These are phyloP conservation scores for Chrysoporthe cubensis DNA, from an alignment of 2,329 filamentous ascomycete genomes.

Conservation along the genomic window DNA sequence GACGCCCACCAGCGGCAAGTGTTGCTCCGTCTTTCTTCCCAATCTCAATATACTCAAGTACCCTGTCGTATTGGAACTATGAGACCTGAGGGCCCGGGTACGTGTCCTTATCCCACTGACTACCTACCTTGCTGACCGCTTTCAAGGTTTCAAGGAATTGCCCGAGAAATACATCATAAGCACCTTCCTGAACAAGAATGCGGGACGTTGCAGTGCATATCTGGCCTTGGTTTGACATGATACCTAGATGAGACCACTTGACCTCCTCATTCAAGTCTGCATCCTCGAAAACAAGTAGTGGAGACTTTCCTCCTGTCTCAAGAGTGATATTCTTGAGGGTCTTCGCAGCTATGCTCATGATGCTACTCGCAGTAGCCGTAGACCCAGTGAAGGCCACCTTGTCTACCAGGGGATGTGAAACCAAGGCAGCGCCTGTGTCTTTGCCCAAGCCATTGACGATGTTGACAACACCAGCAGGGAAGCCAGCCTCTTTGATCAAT, in stretches of 20 bases:
- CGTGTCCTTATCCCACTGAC: conserved; percentile 70
- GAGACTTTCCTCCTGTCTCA: conserved; percentile 70
- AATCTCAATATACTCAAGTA: too few species aligned
- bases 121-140: conserved; percentile 64
- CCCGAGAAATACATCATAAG: too few species aligned
- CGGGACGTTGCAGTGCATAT: conserved; percentile 68
- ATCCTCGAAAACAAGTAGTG: conserved; percentile 66
- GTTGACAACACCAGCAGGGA: conserved; percentile 78
- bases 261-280: conserved; percentile 70
- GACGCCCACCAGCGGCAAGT: too few species aligned
- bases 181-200: conserved; percentile 64
- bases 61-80: conserved; percentile 60
- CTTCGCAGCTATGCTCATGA: conserved; percentile 75
- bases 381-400: conserved; percentile 82
- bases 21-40: too few species aligned
- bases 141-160: conserved; percentile 68
- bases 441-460: conserved; percentile 73
- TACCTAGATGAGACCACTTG: conserved; percentile 57
- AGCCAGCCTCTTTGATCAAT: conserved; percentile 73
- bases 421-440: conserved; percentile 70
- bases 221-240: conserved; percentile 66
- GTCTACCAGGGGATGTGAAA: conserved; percentile 68
- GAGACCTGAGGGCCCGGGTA: conserved; percentile 70
- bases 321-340: conserved; percentile 70
- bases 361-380: conserved; percentile 71